Base-by-base conservation (phyloP, 2,329 filamentous ascomycete genomes). In the Exophiala sideris region DNA sequence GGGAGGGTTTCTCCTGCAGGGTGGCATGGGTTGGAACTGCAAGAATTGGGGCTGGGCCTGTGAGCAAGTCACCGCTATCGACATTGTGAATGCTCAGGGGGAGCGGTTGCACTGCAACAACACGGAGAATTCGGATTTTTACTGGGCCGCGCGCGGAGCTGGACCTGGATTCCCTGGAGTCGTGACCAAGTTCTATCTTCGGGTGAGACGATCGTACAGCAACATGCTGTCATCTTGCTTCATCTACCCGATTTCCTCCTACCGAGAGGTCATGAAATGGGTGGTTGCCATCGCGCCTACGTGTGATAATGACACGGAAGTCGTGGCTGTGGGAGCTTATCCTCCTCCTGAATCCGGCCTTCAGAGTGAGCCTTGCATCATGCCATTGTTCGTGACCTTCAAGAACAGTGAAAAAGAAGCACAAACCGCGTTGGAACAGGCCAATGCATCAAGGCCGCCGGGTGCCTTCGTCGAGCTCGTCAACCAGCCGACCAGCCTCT, bases 11-110 rank as follows among this genome's bases (percentile, higher is more conserved):
- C 62, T 82, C 18, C 64, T 83, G 11, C 79, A 81, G 59, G 80
- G 79, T 0, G 79, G 79, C 1, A 81, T 82, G 77, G 79, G 79
- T 0, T 83, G 79, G 79, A 81, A 80, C 60, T 80, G 76, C 59
- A 76, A 73, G 76, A 78, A 76, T 57, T 81, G 78, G 79, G 79
- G 79, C 0, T 81, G 77, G 75, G 77, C 77, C 0, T 81, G 79
- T 50, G 74, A 80, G 59, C 65, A 66, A 11, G 67, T 80, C 1
- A 49, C 70, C 2, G 75, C 67, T 1, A 59, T 80, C 8, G 77
- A 80, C 51, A 75, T 78, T 1, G 75, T 80, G 1, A 76, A 75
- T 1, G 76, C 76, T 1, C 65, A 74, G 5, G 77, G 71, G 1
- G 62, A 70, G 50, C 59, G 67, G 53, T 54, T 74, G 12, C 67